A percentile compares a stretch with the other conserved stretches of the same genome.
Conservation (phyloP, 148 eudicot genomes). For the Suaeda aralocaspica region DNA sequence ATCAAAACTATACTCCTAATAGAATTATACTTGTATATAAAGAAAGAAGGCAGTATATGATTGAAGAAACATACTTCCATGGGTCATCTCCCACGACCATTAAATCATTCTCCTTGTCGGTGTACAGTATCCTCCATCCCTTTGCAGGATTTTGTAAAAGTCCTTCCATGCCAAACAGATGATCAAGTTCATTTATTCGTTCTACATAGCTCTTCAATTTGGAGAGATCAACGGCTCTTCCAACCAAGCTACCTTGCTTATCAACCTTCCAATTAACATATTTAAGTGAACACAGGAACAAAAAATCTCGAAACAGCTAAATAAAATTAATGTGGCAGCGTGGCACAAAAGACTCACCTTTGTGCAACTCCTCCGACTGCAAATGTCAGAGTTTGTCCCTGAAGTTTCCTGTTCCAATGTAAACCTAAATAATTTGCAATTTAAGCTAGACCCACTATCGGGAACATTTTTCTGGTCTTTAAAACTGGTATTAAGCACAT, state of each 20-base stretch:
- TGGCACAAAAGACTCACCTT: slow-evolving; percentile 55
- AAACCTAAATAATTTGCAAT: slow-evolving; percentile 65
- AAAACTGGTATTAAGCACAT: slow-evolving; percentile 23
- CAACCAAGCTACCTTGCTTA: slow-evolving; percentile 91
- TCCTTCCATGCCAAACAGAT: slow-evolving; percentile 81
- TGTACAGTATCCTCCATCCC: slow-evolving; percentile 81
- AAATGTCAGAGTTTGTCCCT: slow-evolving; percentile 36
- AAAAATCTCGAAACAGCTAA: background rate
- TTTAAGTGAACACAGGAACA: slow-evolving; percentile 5
- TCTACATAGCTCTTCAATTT: slow-evolving; percentile 57
- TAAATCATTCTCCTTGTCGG: slow-evolving; percentile 77
- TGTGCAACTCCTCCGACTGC: slow-evolving; percentile 80
- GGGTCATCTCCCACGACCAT: slow-evolving; percentile 98
- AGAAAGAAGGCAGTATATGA: background rate
- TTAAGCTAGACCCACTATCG: slow-evolving; percentile 33
- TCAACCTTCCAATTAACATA: slow-evolving; percentile 57
- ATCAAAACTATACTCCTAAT: too few relatives aligned
- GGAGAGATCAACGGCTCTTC: slow-evolving; percentile 81
- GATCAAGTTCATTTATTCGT: slow-evolving; percentile 59
- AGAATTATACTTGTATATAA: too few relatives aligned
- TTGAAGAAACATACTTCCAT: slow-evolving; percentile 63
- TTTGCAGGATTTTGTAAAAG: slow-evolving; percentile 57
- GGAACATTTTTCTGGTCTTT: slow-evolving; percentile 31
- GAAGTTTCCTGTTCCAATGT: slow-evolving; percentile 50
- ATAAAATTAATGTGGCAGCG: background rate